Evolutionary conservation across 441 rosid species (phyloP).

Genomic region (Eruca vesicaria): DNA sequence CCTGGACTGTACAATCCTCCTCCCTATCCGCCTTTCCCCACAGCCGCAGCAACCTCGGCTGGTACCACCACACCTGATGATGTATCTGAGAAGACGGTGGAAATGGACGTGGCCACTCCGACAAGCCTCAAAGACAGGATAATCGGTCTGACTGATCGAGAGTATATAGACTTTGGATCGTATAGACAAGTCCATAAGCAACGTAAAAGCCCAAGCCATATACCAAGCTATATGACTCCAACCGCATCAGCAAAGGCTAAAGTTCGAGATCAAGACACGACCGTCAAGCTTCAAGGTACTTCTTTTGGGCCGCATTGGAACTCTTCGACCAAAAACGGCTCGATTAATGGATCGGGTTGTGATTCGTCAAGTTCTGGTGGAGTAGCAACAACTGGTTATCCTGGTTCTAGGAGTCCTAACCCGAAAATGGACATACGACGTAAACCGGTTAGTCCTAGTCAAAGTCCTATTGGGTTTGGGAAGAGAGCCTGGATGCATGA

Average conservation of each 20-base stretch:
- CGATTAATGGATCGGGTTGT: constrained; percentile 43
- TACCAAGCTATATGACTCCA: constrained; percentile 87
- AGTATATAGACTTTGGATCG: constrained; percentile 35
- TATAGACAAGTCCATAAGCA: constrained; percentile 39
- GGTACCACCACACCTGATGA: constrained; percentile 49
- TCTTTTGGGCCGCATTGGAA: constrained; percentile 60
- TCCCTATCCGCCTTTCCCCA: constrained; percentile 48
- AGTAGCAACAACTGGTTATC: constrained; percentile 39
- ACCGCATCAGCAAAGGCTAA: constrained; percentile 93
- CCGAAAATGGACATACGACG: constrained; percentile 34
- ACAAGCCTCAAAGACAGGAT: constrained; percentile 21
- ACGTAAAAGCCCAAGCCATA: constrained; percentile 33
- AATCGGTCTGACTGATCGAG: constrained; percentile 25
- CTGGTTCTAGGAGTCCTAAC: constrained; percentile 60
- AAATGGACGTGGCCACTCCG: constrained; percentile 56
- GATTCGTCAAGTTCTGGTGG: constrained; percentile 85
- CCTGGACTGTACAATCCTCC: constrained; percentile 37
- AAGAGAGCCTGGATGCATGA: constrained; percentile 55
- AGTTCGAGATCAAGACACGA: constrained; percentile 47
- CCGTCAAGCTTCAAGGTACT: constrained; percentile 40
- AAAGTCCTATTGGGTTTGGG: constrained; percentile 37
- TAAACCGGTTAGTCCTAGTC: constrained; percentile 37
- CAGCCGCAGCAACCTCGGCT: constrained; percentile 38
- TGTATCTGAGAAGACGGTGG: constrained; percentile 81
- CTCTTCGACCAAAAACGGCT: constrained; percentile 58